Evolutionary conservation across 73 alveolate genomes (phyloP), one percentile per base, ranked within the genome.

Genomic region (Breviolum minutum): DNA sequence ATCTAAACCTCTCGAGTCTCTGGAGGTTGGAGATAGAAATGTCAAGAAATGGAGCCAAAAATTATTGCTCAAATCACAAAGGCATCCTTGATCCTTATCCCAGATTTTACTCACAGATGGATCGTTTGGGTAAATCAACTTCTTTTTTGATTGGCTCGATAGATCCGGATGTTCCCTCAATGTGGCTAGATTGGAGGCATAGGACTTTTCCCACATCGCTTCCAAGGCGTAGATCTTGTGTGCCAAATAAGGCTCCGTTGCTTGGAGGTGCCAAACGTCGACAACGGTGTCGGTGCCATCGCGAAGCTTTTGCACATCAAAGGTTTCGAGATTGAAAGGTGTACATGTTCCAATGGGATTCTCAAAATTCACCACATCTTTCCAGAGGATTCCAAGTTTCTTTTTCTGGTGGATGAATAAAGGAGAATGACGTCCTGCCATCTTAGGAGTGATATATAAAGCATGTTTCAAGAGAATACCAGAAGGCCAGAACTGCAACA

Each of bases 401-500:
- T 85, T 63, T 32, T 87, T 88, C 95, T 88, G 95, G 54, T 88
- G 95, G 71, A 88, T 54, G 84, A 32, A 88, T 60, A 88, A 19
- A n/a, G 95, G 95, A 24, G 69, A 6, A 54, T 66, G 48, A 10
- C 95, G 95, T 17, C 64, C 95, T 22, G 60, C 8, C 22, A 26
- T 19, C 60, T 20, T 17, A 8, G 54, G 76, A 13, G 60, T 48
- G 27, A 76, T 19, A 26, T 32, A 29, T 30, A 11, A 20, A 17
- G 71, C 95, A 32, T 64, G 70, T 7, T 84, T 84, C 95, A 88
- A 14, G 40, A 2, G 29, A 32, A 68, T 84, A 48, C n/a, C 71
- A 17, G 7, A 16, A 30, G 95, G 95, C 95, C 95, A 88, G 60
- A 88, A 88, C 61, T 87, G 95, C 82, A 87, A 80, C 95, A 62